Evolutionary conservation across 345 rosid species (phyloP), one percentile per base, ranked within the genome.

Genomic region (Sonneratia caseolaris): DNA sequence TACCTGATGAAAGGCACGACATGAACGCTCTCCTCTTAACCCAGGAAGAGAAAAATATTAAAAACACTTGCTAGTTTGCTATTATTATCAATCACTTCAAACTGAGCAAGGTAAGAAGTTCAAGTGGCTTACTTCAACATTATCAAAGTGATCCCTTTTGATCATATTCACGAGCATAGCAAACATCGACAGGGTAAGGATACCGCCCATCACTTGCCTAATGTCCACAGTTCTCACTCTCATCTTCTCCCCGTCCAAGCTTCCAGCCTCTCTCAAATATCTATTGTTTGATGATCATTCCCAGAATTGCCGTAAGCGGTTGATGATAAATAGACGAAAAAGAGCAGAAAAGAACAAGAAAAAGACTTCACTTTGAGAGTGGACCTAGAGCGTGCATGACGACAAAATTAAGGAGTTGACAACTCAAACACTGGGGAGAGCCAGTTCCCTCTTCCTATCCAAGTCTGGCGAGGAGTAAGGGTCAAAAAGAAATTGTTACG

Each of bases 131-230:
- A 82, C 85, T 65, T 71, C 68, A 61, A 66, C 51, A 22, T 62
- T 18, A 61, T 76, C 77, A 37, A 80, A 71, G 74, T 82, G 76
- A 48, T 82, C 83, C 13, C 81, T 61, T 71, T 82, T 76, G 78
- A 80, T 78, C 81, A 80, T 82, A 45, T 79, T 71, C 1, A 79
- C 81, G 59, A 80, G 80, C 85, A 77, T 80, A 6, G 72, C 78
- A 48, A 82, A 71, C 68, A 61, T 71, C 11, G 68, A 71, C 40
- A 71, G 27, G 13, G 68, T 61, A 3, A 62, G 74, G 37, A 71
- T 7, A 32, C 68, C 68, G 11, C 37, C 68, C 67, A 71, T 15
- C 22, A 62, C 68, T 59, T 62, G 74, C 57, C 74, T 24, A 14
- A 61, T 32, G 66, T 71, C 74, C 10, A 45, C 62, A 18, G 35